Base-by-base conservation (phyloP, 208 protist species). In the Acanthamoeba royreba region DNA sequence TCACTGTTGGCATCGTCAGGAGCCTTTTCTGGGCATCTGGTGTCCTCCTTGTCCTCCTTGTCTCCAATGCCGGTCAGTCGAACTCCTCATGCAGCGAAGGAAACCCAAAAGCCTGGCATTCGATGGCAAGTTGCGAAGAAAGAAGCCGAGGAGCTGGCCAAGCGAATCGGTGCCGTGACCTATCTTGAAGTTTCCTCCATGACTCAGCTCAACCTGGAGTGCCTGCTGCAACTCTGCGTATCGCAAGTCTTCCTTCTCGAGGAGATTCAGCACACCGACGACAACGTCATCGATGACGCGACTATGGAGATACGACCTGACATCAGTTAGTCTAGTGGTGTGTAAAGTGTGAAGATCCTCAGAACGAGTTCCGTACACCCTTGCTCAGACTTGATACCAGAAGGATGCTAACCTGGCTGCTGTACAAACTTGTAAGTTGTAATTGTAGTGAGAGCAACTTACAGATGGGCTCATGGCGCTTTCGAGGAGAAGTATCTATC, bases 171-270 rank as follows among this genome's bases (percentile, higher is more conserved):
- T 38, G 97, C 97, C 46, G 83, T 96, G 25, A 95, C 96, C 31
- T 98, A 99, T 93, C 40, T 98, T 9, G 98, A 98, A 89, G 98
- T 98, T 95, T 98, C 95, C 43, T 98, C 98, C 22, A 90, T 97
- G 22, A 98, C 96, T 28, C 97, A 98, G 91, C 92, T 97, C 5
- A 94, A 94, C 92, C 89, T 98, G 8, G 98, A 97, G 81, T 69
- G 31, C 49, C 96, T 98, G 22, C 98, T 98, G 52, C 97, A 98
- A 1, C 61, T 74, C 5, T 74, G 61, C 61, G 61, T 74, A 35
- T 28, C 61, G 61, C 61, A 74, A n/a, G 61, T 74, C 11, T 74
- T 74, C 31, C n/a, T n/a, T n/a, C n/a, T n/a, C n/a, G n/a, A n/a
- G n/a, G n/a, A n/a, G n/a, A n/a, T n/a, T n/a, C n/a, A n/a, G n/a